Conservation (phyloP, 768 basidiomycete genomes). For the Mycena alexandri region DNA sequence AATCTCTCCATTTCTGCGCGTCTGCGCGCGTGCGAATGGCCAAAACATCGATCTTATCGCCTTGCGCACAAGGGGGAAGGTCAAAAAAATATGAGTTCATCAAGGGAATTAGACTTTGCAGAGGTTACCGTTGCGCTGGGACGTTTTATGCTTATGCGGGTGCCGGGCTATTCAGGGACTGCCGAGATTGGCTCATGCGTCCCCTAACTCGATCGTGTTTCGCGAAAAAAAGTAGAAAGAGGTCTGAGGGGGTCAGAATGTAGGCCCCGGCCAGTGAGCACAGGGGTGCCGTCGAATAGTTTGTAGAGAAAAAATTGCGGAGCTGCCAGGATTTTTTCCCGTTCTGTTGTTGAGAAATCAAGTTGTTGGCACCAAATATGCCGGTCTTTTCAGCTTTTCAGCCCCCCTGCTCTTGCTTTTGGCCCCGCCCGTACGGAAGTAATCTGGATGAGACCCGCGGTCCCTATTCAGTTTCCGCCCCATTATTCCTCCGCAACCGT, state of each 20-base stretch:
- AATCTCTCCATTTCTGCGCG: background rate
- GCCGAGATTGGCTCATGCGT: slow-evolving; percentile 37
- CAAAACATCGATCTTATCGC: background rate
- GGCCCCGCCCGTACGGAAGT: slow-evolving; percentile 50
- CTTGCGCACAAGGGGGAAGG: background rate
- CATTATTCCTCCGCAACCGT: slow-evolving; percentile 54
- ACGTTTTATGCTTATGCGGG: slow-evolving; percentile 53
- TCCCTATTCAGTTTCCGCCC: slow-evolving; percentile 43
- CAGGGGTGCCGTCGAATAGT: background rate
- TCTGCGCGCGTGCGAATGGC: background rate
- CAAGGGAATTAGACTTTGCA: slow-evolving; percentile 49
- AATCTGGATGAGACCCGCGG: slow-evolving; percentile 48
- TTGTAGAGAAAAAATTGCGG: background rate
- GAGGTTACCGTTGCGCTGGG: slow-evolving; percentile 56
- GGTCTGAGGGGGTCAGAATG: background rate
- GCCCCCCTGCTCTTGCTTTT: slow-evolving; percentile 32
- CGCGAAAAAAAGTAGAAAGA: slow-evolving; percentile 44
- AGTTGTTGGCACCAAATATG: slow-evolving; percentile 19
- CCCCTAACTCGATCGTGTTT: slow-evolving; percentile 63
- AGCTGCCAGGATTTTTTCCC: background rate
- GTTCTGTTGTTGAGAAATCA: slow-evolving; percentile 13
- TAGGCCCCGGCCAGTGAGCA: background rate
- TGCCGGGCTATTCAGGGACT: slow-evolving; percentile 43
- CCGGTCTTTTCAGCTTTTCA: slow-evolving; percentile 35
- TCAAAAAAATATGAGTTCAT: slow-evolving; percentile 3